Percentiles rank a stretch among this genome's conserved stretches.
Evolutionary conservation across 2,329 filamentous ascomycete species (phyloP).

Genomic region (Ascochyta clinopodiicola): DNA sequence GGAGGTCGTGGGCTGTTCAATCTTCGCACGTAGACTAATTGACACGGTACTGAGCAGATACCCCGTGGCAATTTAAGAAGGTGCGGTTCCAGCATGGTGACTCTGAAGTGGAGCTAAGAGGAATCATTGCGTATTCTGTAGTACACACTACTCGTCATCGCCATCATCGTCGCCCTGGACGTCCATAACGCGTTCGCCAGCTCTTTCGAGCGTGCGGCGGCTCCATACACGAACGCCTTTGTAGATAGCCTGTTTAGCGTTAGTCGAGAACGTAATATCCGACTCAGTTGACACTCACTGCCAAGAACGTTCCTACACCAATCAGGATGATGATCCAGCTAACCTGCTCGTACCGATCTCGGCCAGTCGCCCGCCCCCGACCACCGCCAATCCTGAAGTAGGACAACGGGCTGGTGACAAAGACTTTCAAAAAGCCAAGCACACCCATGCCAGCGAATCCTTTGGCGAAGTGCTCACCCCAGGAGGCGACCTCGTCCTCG

Average conservation of each 20-base stretch:
- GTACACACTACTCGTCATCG: conserved; percentile 51
- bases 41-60: conserved; percentile 74
- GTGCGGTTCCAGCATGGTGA: conserved; percentile 64
- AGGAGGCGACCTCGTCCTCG: conserved; percentile 59
- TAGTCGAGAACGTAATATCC: conserved; percentile 9
- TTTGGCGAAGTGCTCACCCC: conserved; percentile 85
- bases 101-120: conserved; percentile 2
- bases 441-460: conserved; percentile 89
- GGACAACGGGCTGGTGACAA: conserved; percentile 78
- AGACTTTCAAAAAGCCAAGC: conserved; percentile 81
- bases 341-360: conserved; percentile 78
- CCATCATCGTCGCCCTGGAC: conserved; percentile 71
- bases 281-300: conserved; percentile 59
- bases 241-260: conserved; percentile 71
- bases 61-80: conserved; percentile 95
- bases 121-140: conserved; percentile 11
- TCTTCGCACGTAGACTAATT: conserved; percentile 98
- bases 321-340: conserved; percentile 81
- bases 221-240: conserved; percentile 79
- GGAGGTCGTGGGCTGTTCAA: conserved; percentile 49
- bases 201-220: conserved; percentile 73
- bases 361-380: conserved; percentile 68
- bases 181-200: conserved; percentile 82
- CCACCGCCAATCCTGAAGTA: conserved; percentile 71
- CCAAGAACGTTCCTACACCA: conserved; percentile 80